Percentiles rank a stretch among this genome's conserved stretches.
Conservation (phyloP, 2,329 filamentous ascomycete species). For the Xylariaceae sp. region DNA sequence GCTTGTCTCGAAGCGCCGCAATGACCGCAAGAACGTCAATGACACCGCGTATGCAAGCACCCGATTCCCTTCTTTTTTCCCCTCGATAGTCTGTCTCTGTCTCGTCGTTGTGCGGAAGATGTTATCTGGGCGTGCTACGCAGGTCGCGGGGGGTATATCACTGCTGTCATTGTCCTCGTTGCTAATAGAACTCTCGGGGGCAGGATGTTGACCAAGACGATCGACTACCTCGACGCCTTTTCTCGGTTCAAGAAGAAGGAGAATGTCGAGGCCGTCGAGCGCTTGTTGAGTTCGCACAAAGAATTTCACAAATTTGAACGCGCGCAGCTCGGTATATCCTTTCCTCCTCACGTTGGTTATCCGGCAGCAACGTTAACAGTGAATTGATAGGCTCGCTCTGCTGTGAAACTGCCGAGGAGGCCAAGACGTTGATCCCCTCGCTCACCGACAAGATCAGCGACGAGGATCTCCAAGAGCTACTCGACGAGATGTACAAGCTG, state of each 20-base stretch:
- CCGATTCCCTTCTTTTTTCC: neutral
- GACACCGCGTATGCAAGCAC: slow-evolving; percentile 65
- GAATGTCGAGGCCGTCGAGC: slow-evolving; percentile 90
- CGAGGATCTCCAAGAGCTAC: slow-evolving; percentile 76
- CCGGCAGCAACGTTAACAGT: slow-evolving; percentile 1
- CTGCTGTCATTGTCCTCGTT: neutral
- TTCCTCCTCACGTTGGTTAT: neutral
- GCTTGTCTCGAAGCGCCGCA: slow-evolving; percentile 72
- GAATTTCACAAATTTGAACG: slow-evolving; percentile 88
- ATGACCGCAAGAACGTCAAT: slow-evolving; percentile 74
- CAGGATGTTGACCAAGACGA: slow-evolving; percentile 77
- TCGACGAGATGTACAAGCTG: slow-evolving; percentile 87
- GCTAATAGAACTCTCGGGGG: slow-evolving; percentile 4
- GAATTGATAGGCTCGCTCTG: slow-evolving; percentile 69
- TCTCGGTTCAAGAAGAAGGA: slow-evolving; percentile 93
- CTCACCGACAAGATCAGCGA: slow-evolving; percentile 85
- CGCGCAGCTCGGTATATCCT: slow-evolving; percentile 71
- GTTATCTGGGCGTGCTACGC: neutral
- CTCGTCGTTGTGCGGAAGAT: neutral
- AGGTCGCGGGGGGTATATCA: neutral
- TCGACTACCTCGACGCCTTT: slow-evolving; percentile 91
- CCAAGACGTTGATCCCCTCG: slow-evolving; percentile 90
- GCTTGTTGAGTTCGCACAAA: slow-evolving; percentile 71
- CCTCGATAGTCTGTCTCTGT: neutral
- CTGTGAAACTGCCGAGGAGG: slow-evolving; percentile 89